phyloP scores from a whole-genome alignment of 768 basidiomycete genomes.

The Lactarius hengduanensis region DNA sequence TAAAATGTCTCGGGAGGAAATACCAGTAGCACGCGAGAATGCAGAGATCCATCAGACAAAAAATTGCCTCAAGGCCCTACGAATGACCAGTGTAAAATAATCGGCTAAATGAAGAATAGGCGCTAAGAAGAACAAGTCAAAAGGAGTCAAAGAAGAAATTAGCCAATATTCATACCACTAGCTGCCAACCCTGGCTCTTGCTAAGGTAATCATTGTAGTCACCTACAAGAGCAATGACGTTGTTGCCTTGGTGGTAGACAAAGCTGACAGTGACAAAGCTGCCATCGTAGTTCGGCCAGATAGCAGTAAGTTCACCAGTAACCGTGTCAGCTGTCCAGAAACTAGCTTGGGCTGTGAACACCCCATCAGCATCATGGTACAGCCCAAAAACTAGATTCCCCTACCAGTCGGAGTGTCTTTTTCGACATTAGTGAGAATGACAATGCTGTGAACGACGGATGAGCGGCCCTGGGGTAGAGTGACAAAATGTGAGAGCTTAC shows the following conservation, averaged over 20 bases:
- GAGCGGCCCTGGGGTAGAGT: not conserved
- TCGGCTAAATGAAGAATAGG: not conserved
- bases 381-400: not conserved
- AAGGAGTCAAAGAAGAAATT: not conserved
- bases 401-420: not conserved
- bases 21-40: not conserved
- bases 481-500: not conserved
- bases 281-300: not conserved
- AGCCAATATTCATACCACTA: not conserved
- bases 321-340: not conserved
- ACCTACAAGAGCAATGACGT: not conserved
- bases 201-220: not conserved
- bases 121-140: not conserved
- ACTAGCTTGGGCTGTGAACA: not conserved
- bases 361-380: not conserved
- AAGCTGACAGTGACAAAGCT: not conserved
- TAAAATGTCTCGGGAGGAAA: not conserved
- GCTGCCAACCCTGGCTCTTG: not conserved
- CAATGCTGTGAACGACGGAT: not conserved
- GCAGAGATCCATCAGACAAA: not conserved
- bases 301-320: not conserved
- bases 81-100: not conserved
- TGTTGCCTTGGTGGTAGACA: not conserved
- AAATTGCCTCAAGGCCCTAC: not conserved
- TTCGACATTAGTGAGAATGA: not conserved